Base-by-base conservation (phyloP, 2,329 filamentous ascomycete genomes). In the Colletotrichum sp. region DNA sequence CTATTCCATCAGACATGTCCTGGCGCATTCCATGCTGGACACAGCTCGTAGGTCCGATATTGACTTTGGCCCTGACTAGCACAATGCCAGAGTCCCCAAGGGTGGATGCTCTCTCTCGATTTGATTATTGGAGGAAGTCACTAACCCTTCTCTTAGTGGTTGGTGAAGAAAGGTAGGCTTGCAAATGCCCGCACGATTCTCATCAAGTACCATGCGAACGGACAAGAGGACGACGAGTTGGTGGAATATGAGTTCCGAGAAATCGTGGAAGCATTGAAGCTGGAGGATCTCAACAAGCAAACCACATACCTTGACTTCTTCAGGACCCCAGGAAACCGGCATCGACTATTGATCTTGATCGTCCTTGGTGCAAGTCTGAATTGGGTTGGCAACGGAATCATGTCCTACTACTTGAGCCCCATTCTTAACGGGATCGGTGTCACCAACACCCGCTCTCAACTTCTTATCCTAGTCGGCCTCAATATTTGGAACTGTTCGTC, bases 351-450 rank as follows among this genome's bases (percentile, higher is more conserved):
- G 12, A 36, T 69, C 8, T 19, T 70, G n/a, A 39, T 70, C 22
- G 44, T 59, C 0, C 44, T 59, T 22, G 68, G 68, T 27, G 34
- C 55, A 29, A 39, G 68, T 8, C 39, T 59, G 8, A 70, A 70
- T n/a, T 63, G 68, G 68, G 55, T 70, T 59, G 68, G 68, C 15
- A 70, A 70, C 27, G 68, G 55, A 19, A 70, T 70, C 57, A 70
- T 70, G 16, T 57, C 68, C 22, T 70, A 70, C 55, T 70, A 70
- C 55, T 27, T 70, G 16, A 52, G 61, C 39, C 68, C 72, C 32
- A 69, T 69, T 2, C 68, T 75, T 30, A 72, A 75, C 19, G 68
- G 71, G 16, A 62, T 75, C 22, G 68, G 68, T 36, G 66, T 75
- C 61, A 61, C 57, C 30, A 19, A 61, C 27, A 61, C 57, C 16